phyloP scores from a whole-genome alignment of 2,329 filamentous ascomycete genomes.

The Chaetomiaceae sp. region DNA sequence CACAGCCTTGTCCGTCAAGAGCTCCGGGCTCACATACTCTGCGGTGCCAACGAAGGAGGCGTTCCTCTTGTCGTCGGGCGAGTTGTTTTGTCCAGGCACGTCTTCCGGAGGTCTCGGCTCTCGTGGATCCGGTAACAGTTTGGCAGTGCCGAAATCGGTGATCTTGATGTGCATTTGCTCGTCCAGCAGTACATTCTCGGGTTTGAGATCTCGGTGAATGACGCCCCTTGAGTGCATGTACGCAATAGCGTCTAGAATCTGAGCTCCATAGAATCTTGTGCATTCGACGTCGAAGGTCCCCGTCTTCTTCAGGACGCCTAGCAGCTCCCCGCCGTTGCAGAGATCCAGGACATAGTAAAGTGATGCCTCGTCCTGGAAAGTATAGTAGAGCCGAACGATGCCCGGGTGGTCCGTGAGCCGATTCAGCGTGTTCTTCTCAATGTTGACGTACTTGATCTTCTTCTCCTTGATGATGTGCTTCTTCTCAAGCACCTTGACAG shows the following conservation, averaged over 20 bases:
- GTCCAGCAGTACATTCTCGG: constrained; percentile 93
- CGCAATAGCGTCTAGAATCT: constrained; percentile 92
- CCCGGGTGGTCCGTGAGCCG: constrained; percentile 93
- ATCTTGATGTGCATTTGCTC: constrained; percentile 98
- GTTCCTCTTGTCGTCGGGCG: constrained; percentile 63
- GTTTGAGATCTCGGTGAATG: constrained; percentile 94
- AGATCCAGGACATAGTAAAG: constrained; percentile 96
- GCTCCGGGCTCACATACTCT: constrained; percentile 95
- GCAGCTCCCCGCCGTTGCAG: constrained; percentile 83
- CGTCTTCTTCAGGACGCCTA: constrained; percentile 91
- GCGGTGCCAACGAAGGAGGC: constrained; percentile 97
- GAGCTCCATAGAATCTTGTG: constrained; percentile 86
- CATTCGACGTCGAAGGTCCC: constrained; percentile 94
- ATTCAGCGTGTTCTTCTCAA: constrained; percentile 97
- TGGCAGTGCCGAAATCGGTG: constrained; percentile 98
- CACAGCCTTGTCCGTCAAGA: constrained; percentile 94
- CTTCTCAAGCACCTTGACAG: constrained; percentile 97
- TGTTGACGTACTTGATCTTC: constrained; percentile 99
- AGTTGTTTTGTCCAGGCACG: constrained; percentile 33
- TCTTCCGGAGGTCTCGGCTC: constrained; percentile 42
- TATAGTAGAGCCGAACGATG: constrained; percentile 95
- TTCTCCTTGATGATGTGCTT: constrained; percentile 99
- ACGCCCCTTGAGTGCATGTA: constrained; percentile 98
- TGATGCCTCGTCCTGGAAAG: constrained; percentile 93
- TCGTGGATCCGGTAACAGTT: constrained; percentile 66